phyloP scores from a whole-genome alignment of 441 rosid genomes.

The Biscutella laevigata region DNA sequence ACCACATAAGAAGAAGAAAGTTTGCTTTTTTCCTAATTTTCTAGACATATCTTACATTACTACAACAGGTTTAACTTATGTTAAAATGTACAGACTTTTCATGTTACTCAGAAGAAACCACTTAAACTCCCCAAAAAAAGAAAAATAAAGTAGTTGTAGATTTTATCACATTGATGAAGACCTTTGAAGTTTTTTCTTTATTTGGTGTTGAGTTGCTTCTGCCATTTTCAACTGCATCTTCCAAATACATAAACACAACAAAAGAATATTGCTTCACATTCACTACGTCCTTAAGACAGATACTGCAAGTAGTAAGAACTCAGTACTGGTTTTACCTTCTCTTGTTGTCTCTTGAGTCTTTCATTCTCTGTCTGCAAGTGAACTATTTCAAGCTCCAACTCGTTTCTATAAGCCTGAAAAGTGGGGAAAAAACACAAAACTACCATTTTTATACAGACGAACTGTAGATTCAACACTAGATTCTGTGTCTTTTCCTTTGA shows the following conservation, averaged over 20 bases:
- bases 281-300: neutral
- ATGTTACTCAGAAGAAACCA: neutral
- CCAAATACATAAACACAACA: constrained; percentile 1
- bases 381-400: constrained; percentile 44
- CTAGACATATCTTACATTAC: constrained; percentile 9
- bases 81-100: constrained; percentile 14
- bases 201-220: constrained; percentile 37
- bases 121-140: neutral
- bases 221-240: constrained; percentile 36
- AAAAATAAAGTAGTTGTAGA: neutral
- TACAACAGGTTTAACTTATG: constrained; percentile 13
- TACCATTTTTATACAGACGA: constrained; percentile 4
- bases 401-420: constrained; percentile 58
- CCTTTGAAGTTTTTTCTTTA: constrained; percentile 41
- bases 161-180: constrained; percentile 48
- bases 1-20: constrained; percentile 17
- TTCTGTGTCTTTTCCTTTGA: neutral
- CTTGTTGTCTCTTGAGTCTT: constrained; percentile 42
- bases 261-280: too few relatives aligned
- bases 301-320: neutral
- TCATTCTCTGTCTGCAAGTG: constrained; percentile 47
- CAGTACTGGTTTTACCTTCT: constrained; percentile 29
- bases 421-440: neutral
- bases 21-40: neutral
- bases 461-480: neutral